Evolutionary conservation across 495 filamentous ascomycete genomes (phyloP).

Genomic region (Staphylotrichum tortipilum): DNA sequence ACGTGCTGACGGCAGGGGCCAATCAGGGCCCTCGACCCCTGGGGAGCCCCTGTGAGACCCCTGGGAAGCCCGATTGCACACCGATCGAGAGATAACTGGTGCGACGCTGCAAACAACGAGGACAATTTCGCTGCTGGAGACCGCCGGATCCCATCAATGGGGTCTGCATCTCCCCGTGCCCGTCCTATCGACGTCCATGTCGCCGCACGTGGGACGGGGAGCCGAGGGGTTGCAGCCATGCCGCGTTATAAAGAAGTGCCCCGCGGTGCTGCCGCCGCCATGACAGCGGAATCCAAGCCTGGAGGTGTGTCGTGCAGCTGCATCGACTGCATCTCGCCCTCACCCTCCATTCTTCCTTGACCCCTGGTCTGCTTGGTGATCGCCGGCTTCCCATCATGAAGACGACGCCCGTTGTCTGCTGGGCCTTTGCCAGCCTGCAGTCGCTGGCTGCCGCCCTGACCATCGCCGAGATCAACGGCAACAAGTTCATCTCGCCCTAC

Average conservation of each 20-base stretch:
- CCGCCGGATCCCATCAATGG: no score
- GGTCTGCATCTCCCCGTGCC: no score
- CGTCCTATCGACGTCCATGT: background rate
- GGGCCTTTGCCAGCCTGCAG: slow-evolving; percentile 17
- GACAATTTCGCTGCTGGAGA: no score
- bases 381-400: slow-evolving; percentile 9
- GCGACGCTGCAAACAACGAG: background rate
- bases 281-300: background rate
- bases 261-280: background rate
- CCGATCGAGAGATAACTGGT: background rate
- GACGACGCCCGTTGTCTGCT: slow-evolving; percentile 9
- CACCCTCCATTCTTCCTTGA: no score
- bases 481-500: slow-evolving; percentile 49
- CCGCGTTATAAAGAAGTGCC: background rate
- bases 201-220: no score
- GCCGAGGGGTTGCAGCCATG: no score
- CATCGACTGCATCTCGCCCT: no score
- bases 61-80: background rate
- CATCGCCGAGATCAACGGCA: slow-evolving; percentile 54
- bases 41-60: no score
- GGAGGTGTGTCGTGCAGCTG: no score
- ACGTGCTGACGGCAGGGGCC: slow-evolving; percentile 1
- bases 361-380: no score
- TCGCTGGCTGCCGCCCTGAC: slow-evolving; percentile 35
- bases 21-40: slow-evolving; percentile 9